These are phyloP conservation scores for Penicillium sp. DNA, from an alignment of 2,329 filamentous ascomycete genomes.

Conservation along the genomic window DNA sequence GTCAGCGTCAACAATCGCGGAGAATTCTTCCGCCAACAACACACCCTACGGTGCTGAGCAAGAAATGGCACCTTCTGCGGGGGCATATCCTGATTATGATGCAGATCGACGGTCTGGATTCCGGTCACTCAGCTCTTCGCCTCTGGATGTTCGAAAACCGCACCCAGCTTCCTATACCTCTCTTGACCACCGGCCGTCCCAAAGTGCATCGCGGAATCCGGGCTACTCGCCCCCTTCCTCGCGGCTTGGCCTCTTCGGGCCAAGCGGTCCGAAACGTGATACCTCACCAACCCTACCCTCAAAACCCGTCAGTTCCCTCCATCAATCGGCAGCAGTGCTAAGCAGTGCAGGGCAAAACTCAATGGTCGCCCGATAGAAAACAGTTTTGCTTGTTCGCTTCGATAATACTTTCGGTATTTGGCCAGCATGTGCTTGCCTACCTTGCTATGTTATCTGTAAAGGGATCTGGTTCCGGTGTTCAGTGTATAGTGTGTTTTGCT, in stretches of 20 bases:
- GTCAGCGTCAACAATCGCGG: constrained; percentile 53
- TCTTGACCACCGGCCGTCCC: constrained; percentile 35
- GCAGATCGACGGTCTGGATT: constrained; percentile 40
- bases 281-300: constrained; percentile 37
- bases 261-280: constrained; percentile 34
- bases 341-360: constrained; percentile 36
- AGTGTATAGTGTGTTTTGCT: constrained; percentile 22
- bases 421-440: constrained; percentile 9
- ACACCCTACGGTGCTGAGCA: constrained; percentile 49
- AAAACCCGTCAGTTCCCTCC: constrained; percentile 37
- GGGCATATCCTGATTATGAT: constrained; percentile 41
- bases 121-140: constrained; percentile 44
- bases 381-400: constrained; percentile 11
- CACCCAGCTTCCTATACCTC: constrained; percentile 33
- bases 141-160: constrained; percentile 45
- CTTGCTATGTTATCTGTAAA: constrained; percentile 17
- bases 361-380: constrained; percentile 37
- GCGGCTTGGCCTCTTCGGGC: constrained; percentile 41
- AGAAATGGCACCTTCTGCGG: constrained; percentile 30
- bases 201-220: constrained; percentile 31
- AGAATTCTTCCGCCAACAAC: constrained; percentile 51
- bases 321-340: constrained; percentile 37
- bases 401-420: constrained; percentile 1
- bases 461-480: constrained; percentile 22
- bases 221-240: constrained; percentile 41